phyloP scores from a whole-genome alignment of 345 rosid species.

The Eucalyptus curtisii region DNA sequence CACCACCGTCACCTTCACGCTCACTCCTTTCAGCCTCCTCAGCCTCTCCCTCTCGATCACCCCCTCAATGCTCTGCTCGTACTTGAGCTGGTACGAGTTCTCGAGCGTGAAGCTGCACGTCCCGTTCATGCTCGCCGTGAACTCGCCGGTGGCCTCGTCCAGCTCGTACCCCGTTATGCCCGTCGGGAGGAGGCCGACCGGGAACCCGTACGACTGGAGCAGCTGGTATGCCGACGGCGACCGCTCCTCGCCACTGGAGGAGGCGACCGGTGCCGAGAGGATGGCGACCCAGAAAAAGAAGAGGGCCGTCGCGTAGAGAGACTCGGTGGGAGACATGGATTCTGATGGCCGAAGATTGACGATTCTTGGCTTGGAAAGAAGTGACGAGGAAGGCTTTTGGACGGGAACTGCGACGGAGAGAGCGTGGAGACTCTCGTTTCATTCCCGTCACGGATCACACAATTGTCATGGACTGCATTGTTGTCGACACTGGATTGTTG shows the following conservation, averaged over 20 bases:
- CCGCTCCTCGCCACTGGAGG: neutral
- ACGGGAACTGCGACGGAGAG: neutral
- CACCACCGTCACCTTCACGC: slow-evolving; percentile 36
- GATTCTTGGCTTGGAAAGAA: neutral
- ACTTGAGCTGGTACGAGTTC: slow-evolving; percentile 33
- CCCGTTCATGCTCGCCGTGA: slow-evolving; percentile 20
- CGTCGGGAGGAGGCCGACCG: slow-evolving; percentile 45
- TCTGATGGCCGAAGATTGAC: neutral
- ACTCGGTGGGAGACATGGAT: neutral
- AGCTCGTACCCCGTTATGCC: slow-evolving; percentile 45
- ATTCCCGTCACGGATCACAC: neutral
- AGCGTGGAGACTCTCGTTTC: neutral
- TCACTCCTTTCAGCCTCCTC: slow-evolving; percentile 28
- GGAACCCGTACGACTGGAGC: slow-evolving; percentile 36
- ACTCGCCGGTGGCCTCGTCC: slow-evolving; percentile 39
- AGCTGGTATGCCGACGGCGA: slow-evolving; percentile 38
- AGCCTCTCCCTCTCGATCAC: slow-evolving; percentile 26
- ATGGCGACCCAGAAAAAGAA: neutral
- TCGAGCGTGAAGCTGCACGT: slow-evolving; percentile 40
- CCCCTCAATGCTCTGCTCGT: slow-evolving; percentile 39
- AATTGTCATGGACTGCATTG: neutral
- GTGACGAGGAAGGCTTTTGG: neutral
- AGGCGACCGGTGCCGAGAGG: neutral
- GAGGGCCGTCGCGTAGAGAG: neutral
- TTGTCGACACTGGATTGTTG: neutral